A percentile compares a stretch with the other conserved stretches of the same genome.
phyloP scores from a whole-genome alignment of 768 basidiomycete species.

The Rhodotorula kratochvilovae region DNA sequence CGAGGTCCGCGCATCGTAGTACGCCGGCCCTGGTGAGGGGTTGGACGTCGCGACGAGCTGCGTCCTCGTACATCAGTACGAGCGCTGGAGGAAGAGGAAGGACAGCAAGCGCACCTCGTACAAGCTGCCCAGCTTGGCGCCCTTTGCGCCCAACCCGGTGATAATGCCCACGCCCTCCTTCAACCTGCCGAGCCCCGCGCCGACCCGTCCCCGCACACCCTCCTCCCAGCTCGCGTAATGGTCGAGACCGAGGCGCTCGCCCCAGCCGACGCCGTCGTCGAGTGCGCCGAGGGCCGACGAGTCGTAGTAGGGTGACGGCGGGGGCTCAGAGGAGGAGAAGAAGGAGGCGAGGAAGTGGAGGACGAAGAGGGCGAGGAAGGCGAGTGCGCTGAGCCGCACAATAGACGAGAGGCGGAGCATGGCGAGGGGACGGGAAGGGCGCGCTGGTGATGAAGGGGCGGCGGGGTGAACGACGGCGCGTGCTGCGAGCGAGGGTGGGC shows the following conservation, averaged over 20 bases:
- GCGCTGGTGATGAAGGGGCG: neutral
- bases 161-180: slow-evolving; percentile 26
- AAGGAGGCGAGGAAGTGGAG: slow-evolving; percentile 33
- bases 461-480: no score
- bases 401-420: slow-evolving; percentile 19
- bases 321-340: neutral
- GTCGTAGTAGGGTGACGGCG: slow-evolving; percentile 19
- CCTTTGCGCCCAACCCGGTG: slow-evolving; percentile 15
- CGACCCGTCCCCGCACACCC: slow-evolving; percentile 24
- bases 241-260: slow-evolving; percentile 31
- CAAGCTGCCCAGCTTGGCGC: slow-evolving; percentile 26
- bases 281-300: neutral
- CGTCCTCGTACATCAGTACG: neutral
- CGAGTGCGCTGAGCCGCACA: slow-evolving; percentile 6
- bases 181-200: slow-evolving; percentile 12
- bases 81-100: neutral
- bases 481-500: no score
- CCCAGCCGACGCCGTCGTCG: slow-evolving; percentile 17
- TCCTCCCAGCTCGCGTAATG: slow-evolving; percentile 38
- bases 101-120: slow-evolving; percentile 27
- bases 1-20: slow-evolving; percentile 40
- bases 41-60: slow-evolving; percentile 36
- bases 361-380: slow-evolving; percentile 9
- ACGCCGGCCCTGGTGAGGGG: slow-evolving; percentile 27
- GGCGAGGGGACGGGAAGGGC: neutral